Evolutionary conservation across 1,139 yeast genomes (phyloP).

Genomic region (Pichia sp.): DNA sequence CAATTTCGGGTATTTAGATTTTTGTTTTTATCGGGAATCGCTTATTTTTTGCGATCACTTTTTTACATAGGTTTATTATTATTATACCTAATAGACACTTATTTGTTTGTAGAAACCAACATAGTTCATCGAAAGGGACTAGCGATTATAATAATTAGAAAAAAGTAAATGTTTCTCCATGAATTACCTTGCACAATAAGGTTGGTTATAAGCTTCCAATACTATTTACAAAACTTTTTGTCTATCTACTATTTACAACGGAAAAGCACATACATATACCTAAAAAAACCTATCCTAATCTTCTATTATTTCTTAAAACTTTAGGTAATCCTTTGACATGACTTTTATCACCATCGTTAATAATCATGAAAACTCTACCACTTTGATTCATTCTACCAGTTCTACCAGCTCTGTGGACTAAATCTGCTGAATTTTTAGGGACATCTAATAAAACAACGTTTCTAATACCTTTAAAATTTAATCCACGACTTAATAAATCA

Average conservation of each 20-base stretch:
- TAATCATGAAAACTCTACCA: slow-evolving; percentile 79
- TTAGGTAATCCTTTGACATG: slow-evolving; percentile 84
- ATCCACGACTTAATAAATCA: slow-evolving; percentile 83
- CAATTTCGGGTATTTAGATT: too few species aligned
- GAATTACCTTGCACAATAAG: too few species aligned
- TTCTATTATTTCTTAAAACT: slow-evolving; percentile 51
- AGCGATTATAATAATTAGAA: too few species aligned
- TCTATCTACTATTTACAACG: background rate
- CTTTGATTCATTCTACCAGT: slow-evolving; percentile 89
- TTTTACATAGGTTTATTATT: too few species aligned
- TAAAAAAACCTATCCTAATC: slow-evolving; percentile 24
- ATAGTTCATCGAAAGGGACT: too few species aligned
- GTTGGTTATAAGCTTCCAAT: background rate
- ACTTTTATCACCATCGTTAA: slow-evolving; percentile 61
- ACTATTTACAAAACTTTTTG: background rate
- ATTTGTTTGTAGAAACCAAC: too few species aligned
- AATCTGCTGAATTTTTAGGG: slow-evolving; percentile 78
- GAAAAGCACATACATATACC: too few species aligned
- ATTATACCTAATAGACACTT: too few species aligned
- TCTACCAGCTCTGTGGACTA: slow-evolving; percentile 88
- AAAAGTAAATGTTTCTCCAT: too few species aligned
- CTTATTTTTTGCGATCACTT: too few species aligned
- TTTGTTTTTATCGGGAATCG: too few species aligned
- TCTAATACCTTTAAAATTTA: slow-evolving; percentile 76
- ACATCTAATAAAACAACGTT: slow-evolving; percentile 81